These are phyloP conservation scores for Aspergillus hancockii DNA, from an alignment of 495 filamentous ascomycete genomes.

Conservation along the genomic window DNA sequence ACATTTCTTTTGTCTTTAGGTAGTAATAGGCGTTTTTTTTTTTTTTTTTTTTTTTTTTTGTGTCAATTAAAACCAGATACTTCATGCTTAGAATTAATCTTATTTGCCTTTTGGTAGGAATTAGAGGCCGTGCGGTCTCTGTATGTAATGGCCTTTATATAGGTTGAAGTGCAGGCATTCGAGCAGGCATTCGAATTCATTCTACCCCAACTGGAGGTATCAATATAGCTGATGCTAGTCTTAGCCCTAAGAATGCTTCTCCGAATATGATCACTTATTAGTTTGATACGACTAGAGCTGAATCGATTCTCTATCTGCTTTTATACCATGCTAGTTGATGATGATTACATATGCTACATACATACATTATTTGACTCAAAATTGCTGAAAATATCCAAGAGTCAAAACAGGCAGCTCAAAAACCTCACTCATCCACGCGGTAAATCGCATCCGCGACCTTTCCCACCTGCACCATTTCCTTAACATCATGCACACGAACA, in stretches of 20 bases:
- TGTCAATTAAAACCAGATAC: constrained; percentile 3
- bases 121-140: too few relatives aligned
- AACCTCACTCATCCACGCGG: constrained; percentile 39
- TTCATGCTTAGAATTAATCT: background rate
- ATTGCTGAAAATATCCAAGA: constrained; percentile 34
- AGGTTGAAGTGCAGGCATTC: too few relatives aligned
- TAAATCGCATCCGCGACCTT: constrained; percentile 92
- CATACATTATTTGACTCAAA: constrained; percentile 1
- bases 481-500: constrained; percentile 90
- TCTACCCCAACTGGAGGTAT: too few relatives aligned
- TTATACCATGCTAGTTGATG: constrained; percentile 4
- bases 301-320: background rate
- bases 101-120: background rate
- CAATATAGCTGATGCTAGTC: too few relatives aligned
- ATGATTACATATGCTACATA: constrained; percentile 2
- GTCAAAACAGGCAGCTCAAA: background rate
- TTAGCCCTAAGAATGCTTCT: too few relatives aligned
- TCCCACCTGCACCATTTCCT: constrained; percentile 84
- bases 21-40: constrained; percentile 6
- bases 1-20: constrained; percentile 8
- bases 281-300: too few relatives aligned
- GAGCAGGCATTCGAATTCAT: too few relatives aligned
- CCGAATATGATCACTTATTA: too few relatives aligned
- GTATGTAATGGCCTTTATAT: too few relatives aligned
- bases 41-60: background rate